These are phyloP conservation scores for Phialocephala subalpina DNA, from an alignment of 2,329 filamentous ascomycete species.

Conservation along the genomic window DNA sequence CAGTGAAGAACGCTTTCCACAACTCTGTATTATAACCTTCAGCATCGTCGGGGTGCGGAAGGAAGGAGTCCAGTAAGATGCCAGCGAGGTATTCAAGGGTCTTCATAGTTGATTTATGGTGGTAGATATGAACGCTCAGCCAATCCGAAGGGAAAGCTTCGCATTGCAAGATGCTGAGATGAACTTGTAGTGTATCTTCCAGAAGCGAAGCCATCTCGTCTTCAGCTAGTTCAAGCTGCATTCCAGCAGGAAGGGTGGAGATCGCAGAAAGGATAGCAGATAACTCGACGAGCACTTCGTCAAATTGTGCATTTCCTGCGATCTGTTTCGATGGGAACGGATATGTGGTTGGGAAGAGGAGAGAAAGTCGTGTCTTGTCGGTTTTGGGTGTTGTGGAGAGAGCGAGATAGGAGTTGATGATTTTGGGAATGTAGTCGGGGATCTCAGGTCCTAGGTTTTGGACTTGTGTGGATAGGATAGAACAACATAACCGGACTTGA, in stretches of 20 bases:
- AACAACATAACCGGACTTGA: conserved; percentile 92
- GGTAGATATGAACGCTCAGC: conserved; percentile 93
- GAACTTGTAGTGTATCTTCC: conserved; percentile 81
- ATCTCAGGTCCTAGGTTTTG: conserved; percentile 81
- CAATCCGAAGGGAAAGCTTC: conserved; percentile 89
- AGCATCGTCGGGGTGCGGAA: conserved; percentile 91
- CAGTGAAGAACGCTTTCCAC: conserved; percentile 93
- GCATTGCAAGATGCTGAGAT: conserved; percentile 88
- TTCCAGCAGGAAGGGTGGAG: conserved; percentile 75
- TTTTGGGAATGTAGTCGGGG: conserved; percentile 88
- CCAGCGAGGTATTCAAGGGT: conserved; percentile 83
- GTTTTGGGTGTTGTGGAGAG: conserved; percentile 66
- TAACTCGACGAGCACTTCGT: conserved; percentile 88
- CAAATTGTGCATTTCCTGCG: conserved; percentile 67
- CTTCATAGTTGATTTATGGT: conserved; percentile 89
- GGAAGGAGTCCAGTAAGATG: conserved; percentile 81
- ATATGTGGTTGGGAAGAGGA: conserved; percentile 89
- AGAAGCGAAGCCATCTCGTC: conserved; percentile 79
- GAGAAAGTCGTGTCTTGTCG: conserved; percentile 74
- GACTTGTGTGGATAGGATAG: conserved; percentile 87
- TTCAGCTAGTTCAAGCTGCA: conserved; percentile 78
- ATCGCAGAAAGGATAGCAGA: conserved; percentile 86
- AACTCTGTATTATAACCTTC: conserved; percentile 83
- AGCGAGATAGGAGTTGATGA: conserved; percentile 86
- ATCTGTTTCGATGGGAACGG: conserved; percentile 83